Conservation (phyloP, 495 filamentous ascomycete species). For the Penicillium roqueforti region DNA sequence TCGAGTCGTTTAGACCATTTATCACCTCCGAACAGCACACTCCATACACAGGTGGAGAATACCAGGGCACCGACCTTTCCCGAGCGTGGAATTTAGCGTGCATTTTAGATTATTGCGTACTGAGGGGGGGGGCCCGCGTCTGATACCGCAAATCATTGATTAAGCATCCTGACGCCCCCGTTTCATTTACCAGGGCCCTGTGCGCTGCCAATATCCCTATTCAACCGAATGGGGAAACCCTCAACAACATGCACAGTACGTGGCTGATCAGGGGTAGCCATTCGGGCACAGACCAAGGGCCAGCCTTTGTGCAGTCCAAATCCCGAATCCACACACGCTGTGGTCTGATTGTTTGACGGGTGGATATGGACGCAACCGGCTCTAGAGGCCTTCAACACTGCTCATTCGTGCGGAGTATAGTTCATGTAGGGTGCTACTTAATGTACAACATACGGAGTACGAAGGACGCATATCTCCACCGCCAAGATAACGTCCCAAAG, state of each 20-base stretch:
- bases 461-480: not conserved
- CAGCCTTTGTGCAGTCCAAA: not conserved
- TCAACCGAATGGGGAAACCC: not conserved
- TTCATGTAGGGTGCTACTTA: not conserved
- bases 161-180: not conserved
- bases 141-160: slow-evolving; percentile 11
- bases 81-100: not conserved
- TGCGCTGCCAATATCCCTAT: not conserved
- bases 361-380: not conserved
- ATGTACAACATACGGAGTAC: too few species aligned
- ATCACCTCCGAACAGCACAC: not conserved
- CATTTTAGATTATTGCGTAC: slow-evolving; percentile 1
- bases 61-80: not conserved
- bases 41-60: not conserved
- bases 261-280: slow-evolving; percentile 4
- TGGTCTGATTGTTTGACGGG: not conserved
- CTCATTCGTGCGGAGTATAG: slow-evolving; percentile 7
- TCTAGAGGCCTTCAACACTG: not conserved
- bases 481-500: not conserved
- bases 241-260: not conserved
- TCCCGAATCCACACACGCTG: not conserved
- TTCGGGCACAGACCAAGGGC: not conserved
- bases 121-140: slow-evolving; percentile 1
- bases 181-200: slow-evolving; percentile 2
- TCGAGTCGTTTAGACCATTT: not conserved